Conservation (phyloP, 441 rosid genomes). For the Euphorbia corollata region DNA sequence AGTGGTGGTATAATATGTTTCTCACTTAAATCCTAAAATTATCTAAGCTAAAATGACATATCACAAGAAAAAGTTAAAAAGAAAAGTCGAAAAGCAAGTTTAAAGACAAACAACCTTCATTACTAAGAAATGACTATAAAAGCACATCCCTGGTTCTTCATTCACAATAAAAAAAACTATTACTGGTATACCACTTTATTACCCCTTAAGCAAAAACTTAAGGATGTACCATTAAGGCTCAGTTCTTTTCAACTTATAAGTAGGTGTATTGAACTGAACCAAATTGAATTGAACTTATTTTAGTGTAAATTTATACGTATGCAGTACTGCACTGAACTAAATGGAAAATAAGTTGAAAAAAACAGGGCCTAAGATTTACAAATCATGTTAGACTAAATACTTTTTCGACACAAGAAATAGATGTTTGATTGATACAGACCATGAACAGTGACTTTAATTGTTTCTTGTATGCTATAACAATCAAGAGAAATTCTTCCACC, state of each 20-base stretch:
- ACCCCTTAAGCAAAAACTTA: not conserved
- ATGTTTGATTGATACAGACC: conserved; percentile 48
- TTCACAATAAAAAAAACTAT: not conserved
- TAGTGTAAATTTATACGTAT: too few relatives aligned
- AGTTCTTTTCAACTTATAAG: too few relatives aligned
- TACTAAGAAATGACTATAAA: not conserved
- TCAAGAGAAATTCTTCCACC: conserved; percentile 95
- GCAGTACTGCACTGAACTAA: too few relatives aligned
- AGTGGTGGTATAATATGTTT: too few relatives aligned
- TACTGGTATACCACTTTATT: not conserved
- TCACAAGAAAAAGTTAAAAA: not conserved
- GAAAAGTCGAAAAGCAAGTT: not conserved
- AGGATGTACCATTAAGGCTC: not conserved
- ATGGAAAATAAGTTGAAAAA: too few relatives aligned
- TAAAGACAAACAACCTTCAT: not conserved
- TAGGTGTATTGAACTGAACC: too few relatives aligned
- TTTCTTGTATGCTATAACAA: conserved; percentile 97
- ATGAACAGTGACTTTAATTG: conserved; percentile 70
- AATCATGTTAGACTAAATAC: conserved; percentile 15
- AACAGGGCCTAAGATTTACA: not conserved
- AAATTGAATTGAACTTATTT: too few relatives aligned
- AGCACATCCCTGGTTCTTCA: not conserved
- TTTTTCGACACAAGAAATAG: conserved; percentile 22
- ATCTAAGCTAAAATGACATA: not conserved
- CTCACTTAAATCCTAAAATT: not conserved